phyloP scores from a whole-genome alignment of 495 filamentous ascomycete genomes.

The Aspergillus ostianus region DNA sequence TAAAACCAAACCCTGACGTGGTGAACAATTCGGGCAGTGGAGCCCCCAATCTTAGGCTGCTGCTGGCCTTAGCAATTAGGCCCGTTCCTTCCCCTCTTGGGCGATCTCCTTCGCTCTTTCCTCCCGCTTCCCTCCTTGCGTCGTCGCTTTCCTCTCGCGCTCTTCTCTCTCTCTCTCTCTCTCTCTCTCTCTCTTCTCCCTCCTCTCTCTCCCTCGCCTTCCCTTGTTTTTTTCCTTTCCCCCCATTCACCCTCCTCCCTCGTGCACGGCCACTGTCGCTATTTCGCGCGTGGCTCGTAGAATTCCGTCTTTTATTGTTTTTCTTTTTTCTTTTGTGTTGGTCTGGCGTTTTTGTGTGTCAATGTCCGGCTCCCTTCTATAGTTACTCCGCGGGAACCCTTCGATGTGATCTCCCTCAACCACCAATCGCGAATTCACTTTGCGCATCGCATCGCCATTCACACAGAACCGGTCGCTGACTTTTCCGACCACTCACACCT shows the following conservation, averaged over 20 bases:
- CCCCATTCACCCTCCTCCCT: constrained; percentile 15
- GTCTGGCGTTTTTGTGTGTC: constrained; percentile 28
- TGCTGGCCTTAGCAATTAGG: constrained; percentile 11
- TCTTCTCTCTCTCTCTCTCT: constrained; percentile 9
- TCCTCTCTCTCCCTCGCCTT: constrained; percentile 6
- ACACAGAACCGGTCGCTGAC: constrained; percentile 25
- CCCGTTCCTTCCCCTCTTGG: constrained; percentile 7
- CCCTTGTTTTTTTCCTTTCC: constrained; percentile 11
- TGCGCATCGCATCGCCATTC: constrained; percentile 21
- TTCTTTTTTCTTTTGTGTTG: constrained; percentile 29
- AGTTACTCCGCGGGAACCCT: constrained; percentile 18
- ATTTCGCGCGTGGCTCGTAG: constrained; percentile 20
- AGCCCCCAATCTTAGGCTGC: neutral
- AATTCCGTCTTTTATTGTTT: constrained; percentile 24
- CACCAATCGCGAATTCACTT: constrained; percentile 5
- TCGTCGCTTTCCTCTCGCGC: constrained; percentile 10
- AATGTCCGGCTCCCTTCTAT: constrained; percentile 18
- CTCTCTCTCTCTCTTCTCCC: constrained; percentile 11
- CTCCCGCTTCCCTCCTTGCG: neutral
- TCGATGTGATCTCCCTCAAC: constrained; percentile 22
- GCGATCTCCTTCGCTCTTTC: constrained; percentile 3
- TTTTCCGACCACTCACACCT: constrained; percentile 32
- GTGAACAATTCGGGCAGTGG: neutral
- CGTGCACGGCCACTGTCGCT: constrained; percentile 18
- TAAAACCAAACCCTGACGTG: too few relatives aligned